Evolutionary conservation across 2,329 filamentous ascomycete genomes (phyloP), one percentile per base, ranked within the genome.

Genomic region (Sclerotinia nivalis): DNA sequence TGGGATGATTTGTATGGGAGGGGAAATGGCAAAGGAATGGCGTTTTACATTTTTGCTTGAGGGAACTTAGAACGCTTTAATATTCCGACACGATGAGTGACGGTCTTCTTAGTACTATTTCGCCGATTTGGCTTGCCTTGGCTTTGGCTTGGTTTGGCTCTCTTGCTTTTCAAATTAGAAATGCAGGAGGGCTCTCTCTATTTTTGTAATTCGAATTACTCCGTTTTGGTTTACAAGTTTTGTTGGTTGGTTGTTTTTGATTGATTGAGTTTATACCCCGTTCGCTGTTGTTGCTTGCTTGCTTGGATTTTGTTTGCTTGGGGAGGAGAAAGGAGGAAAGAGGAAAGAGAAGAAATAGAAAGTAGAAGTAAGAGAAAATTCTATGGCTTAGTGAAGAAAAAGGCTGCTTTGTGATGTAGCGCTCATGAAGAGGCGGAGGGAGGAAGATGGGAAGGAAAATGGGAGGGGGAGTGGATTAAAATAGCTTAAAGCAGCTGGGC

Each of bases 181-280:
- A 50, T 1, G 20, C n/a, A 9, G 8, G 22, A 50, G 49, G 4
- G 22, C 22, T 8, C 8, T 50, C 10, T 50, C 13, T n/a, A n/a
- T 25, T n/a, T 50, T 25, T 50, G 20, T 50, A 50, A 50, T 50
- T 50, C n/a, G 49, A 50, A 50, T 25, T 22, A 25, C 25, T 50
- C 18, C 49, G 49, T 25, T 50, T 25, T 25, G 22, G 49, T n/a
- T 60, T n/a, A n/a, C 13, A 37, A 37, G 34, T 34, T 37, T 37
- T 45, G 37, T 25, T 45, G 56, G 56, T 60, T 43, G n/a, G 56
- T 10, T 28, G 56, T 22, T 25, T 50, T 45, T 60, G 56, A 9
- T 40, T 60, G 56, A 25, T 60, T 60, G 56, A 43, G 37, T 37
- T 45, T 60, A 60, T 60, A 60, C 56, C 56, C 56, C n/a, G 56